Conservation (phyloP, 2,329 filamentous ascomycete species). For the Phoma herbarum region DNA sequence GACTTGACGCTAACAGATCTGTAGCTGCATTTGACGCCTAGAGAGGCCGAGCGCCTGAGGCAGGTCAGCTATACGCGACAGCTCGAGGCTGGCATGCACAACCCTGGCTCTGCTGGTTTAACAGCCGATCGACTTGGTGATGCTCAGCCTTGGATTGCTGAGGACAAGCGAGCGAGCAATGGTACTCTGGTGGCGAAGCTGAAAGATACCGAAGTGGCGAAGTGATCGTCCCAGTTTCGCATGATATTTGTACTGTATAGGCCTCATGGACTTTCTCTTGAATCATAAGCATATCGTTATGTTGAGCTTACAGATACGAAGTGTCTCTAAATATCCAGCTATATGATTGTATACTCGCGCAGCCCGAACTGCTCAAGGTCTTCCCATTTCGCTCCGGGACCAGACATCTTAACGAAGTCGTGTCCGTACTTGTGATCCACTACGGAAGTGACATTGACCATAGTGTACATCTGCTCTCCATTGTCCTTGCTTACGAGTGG, state of each 20-base stretch:
- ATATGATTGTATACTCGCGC: not conserved
- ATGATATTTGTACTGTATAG: not conserved
- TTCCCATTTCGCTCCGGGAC: not conserved
- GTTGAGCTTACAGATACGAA: no score
- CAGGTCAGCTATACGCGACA: slow-evolving; percentile 66
- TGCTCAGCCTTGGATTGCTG: slow-evolving; percentile 33
- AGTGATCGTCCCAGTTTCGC: not conserved
- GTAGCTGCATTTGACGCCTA: slow-evolving; percentile 56
- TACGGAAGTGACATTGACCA: no score
- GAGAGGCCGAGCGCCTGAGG: slow-evolving; percentile 63
- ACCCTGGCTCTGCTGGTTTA: slow-evolving; percentile 50
- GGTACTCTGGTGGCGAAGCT: not conserved
- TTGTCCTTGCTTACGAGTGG: no score
- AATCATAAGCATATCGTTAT: no score
- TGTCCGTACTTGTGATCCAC: no score
- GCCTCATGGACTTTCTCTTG: not conserved
- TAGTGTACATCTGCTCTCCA: no score
- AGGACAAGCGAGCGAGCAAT: not conserved
- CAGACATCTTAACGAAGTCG: not conserved
- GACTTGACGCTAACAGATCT: not conserved
- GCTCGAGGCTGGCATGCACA: slow-evolving; percentile 61
- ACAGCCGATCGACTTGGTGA: slow-evolving; percentile 41
- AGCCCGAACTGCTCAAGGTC: not conserved
- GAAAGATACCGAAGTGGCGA: not conserved
- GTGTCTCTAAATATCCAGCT: no score